Conservation (phyloP, 495 filamentous ascomycete genomes). For the Lasiosphaeris hirsuta region DNA sequence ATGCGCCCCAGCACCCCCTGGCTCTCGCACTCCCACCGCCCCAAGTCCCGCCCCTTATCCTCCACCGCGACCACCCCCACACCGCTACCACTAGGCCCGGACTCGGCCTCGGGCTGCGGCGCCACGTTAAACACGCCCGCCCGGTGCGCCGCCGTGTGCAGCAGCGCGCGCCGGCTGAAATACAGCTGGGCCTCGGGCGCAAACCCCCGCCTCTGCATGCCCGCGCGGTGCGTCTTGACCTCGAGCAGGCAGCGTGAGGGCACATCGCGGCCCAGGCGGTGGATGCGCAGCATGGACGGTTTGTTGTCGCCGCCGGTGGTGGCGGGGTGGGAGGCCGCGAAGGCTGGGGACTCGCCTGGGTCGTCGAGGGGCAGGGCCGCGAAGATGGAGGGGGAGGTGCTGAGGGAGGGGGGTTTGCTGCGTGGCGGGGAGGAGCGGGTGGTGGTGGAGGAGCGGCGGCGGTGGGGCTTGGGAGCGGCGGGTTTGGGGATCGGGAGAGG, state of each 20-base stretch:
- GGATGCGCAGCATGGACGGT: neutral
- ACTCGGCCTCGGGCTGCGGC: no score
- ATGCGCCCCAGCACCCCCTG: conserved; percentile 15
- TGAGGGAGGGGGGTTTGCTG: neutral
- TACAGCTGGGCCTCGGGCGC: conserved; percentile 23
- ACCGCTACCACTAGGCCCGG: no score
- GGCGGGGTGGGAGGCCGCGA: neutral
- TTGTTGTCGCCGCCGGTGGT: neutral
- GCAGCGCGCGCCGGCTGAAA: conserved; percentile 14
- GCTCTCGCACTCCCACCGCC: conserved; percentile 13
- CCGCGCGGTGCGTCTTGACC: conserved; percentile 20
- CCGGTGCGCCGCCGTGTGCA: conserved; percentile 20
- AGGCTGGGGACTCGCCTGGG: conserved; percentile 17
- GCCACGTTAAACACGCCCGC: conserved; percentile 16
- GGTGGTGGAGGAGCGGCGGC: neutral
- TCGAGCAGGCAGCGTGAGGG: conserved; percentile 22
- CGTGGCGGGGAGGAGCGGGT: neutral
- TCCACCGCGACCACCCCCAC: neutral
- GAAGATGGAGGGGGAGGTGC: conserved; percentile 1
- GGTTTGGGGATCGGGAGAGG: neutral
- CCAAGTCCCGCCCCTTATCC: conserved; percentile 9
- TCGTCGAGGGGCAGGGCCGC: conserved; percentile 18
- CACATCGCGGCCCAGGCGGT: conserved; percentile 15
- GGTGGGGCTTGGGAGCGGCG: neutral
- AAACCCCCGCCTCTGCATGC: conserved; percentile 2